Evolutionary conservation across 768 basidiomycete species (phyloP).

Genomic region (Pulveroboletus sp.): DNA sequence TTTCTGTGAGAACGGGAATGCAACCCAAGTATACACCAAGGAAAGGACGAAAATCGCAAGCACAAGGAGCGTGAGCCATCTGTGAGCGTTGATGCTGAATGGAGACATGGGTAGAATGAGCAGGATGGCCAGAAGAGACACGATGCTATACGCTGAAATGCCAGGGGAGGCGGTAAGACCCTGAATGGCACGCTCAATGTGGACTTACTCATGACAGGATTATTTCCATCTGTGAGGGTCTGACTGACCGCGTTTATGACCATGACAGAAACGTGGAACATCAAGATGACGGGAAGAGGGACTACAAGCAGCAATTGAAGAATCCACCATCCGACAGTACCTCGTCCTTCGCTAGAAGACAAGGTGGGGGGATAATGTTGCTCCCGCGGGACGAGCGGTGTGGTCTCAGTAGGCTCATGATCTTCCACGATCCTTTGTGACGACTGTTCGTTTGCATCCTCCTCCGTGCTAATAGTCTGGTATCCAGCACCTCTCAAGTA

Average conservation of each 20-base stretch:
- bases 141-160: conserved; percentile 44
- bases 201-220: conserved; percentile 43
- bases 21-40: conserved; percentile 40
- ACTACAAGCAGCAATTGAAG: conserved; percentile 52
- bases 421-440: conserved; percentile 29
- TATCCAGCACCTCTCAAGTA: conserved; percentile 22
- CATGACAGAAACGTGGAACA: conserved; percentile 47
- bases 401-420: conserved; percentile 48
- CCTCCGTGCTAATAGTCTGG: conserved; percentile 22
- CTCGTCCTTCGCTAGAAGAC: conserved; percentile 8
- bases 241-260: conserved; percentile 47
- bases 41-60: conserved; percentile 41
- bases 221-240: conserved; percentile 60
- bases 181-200: not conserved
- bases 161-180: not conserved
- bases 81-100: conserved; percentile 52
- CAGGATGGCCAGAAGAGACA: conserved; percentile 45
- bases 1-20: conserved; percentile 59
- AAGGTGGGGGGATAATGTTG: conserved; percentile 4
- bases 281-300: conserved; percentile 48
- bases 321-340: conserved; percentile 49
- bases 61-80: conserved; percentile 32
- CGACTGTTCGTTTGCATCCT: conserved; percentile 11
- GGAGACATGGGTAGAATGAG: conserved; percentile 59
- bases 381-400: conserved; percentile 46